Evolutionary conservation across 2,329 filamentous ascomycete species (phyloP).

Genomic region (Pyricularia grisea): DNA sequence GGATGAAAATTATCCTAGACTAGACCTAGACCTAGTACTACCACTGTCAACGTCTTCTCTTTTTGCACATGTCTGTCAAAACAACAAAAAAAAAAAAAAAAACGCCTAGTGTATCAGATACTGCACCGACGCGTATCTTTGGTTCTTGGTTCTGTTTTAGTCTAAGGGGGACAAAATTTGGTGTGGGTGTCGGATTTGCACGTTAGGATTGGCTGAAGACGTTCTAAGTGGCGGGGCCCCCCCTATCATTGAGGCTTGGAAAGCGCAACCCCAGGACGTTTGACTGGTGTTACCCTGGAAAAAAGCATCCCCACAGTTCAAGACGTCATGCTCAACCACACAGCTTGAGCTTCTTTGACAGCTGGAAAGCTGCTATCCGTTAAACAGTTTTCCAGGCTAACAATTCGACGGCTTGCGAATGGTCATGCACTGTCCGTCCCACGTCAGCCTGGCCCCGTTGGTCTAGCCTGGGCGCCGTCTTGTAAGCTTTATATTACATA

Average conservation of each 20-base stretch:
- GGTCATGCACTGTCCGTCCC: background rate
- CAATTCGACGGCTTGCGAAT: background rate
- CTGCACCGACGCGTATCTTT: too few relatives aligned
- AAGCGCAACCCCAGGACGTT: background rate
- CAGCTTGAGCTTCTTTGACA: background rate
- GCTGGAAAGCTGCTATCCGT: background rate
- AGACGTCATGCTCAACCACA: background rate
- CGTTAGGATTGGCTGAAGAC: background rate
- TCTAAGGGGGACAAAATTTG: background rate
- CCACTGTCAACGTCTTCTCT: background rate
- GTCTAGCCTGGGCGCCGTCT: background rate
- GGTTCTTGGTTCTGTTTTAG: background rate
- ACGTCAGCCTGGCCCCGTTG: background rate
- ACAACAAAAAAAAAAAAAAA: too few relatives aligned
- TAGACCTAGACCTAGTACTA: background rate
- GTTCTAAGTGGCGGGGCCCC: background rate
- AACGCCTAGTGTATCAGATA: too few relatives aligned
- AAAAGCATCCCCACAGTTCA: background rate
- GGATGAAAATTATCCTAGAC: too few relatives aligned
- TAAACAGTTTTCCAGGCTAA: background rate
- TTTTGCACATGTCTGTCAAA: too few relatives aligned
- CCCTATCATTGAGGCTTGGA: background rate
- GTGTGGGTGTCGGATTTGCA: background rate
- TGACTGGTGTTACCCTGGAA: background rate
- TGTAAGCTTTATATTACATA: background rate